A percentile compares a stretch with the other conserved stretches of the same genome.
Evolutionary conservation across 140 eudicot species (phyloP).

Genomic region (Ambrosia hybrid): DNA sequence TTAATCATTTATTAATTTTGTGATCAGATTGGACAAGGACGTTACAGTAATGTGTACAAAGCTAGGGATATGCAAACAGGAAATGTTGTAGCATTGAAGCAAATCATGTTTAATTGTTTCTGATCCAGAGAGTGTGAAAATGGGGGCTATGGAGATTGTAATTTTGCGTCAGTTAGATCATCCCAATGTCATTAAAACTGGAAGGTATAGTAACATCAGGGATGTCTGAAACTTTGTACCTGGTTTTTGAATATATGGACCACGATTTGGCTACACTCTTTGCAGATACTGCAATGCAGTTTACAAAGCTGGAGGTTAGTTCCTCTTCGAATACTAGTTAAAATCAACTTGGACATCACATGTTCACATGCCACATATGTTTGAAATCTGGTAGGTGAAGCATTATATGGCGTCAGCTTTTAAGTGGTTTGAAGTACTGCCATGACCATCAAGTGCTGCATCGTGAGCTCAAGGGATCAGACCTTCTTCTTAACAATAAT

Average conservation of each 20-base stretch:
- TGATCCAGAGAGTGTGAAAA: conserved; percentile 26
- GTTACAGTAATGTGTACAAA: conserved; percentile 21
- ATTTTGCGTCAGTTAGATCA: conserved; percentile 32
- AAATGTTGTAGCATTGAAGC: conserved; percentile 13
- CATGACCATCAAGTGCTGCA: conserved; percentile 30
- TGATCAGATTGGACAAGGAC: conserved; percentile 28
- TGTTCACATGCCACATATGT: too few species aligned
- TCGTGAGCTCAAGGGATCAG: conserved; percentile 31
- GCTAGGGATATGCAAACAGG: conserved; percentile 20
- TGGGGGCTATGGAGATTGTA: conserved; percentile 28
- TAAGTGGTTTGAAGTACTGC: conserved; percentile 28
- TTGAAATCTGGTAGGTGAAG: conserved; percentile 17
- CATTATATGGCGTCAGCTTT: conserved; percentile 29
- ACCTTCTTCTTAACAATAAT: conserved; percentile 24
- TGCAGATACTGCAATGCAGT: not conserved
- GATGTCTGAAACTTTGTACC: conserved; percentile 22
- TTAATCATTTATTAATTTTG: not conserved
- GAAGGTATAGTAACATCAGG: conserved; percentile 27
- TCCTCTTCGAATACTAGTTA: not conserved
- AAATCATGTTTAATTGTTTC: conserved; percentile 8
- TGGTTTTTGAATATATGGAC: conserved; percentile 32
- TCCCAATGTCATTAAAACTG: conserved; percentile 27
- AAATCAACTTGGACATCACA: not conserved
- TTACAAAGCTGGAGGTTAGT: conserved; percentile 27
- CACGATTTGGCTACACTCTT: conserved; percentile 25